These are phyloP conservation scores for Spinellus fusiger DNA, from an alignment of 192 early-diverging fungal species.

Conservation along the genomic window DNA sequence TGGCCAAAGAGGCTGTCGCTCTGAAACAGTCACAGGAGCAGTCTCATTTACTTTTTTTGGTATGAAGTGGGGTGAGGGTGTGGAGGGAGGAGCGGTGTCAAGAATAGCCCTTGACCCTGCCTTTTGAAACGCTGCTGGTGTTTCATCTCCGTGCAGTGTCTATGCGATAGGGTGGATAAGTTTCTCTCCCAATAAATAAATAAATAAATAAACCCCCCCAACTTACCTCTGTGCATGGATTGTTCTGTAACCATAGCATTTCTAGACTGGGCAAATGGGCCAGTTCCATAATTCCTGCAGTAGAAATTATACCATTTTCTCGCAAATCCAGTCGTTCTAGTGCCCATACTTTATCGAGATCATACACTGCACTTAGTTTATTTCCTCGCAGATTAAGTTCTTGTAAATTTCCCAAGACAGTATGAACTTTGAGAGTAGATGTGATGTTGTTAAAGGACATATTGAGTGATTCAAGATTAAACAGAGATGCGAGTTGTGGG, in stretches of 20 bases:
- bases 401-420: conserved; percentile 47
- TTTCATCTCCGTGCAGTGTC: conserved; percentile 42
- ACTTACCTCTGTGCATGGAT: conserved; percentile 38
- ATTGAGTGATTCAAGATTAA: conserved; percentile 46
- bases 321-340: conserved; percentile 50
- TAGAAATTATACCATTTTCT: conserved; percentile 44
- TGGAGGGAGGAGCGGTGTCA: too few species aligned
- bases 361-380: conserved; percentile 38
- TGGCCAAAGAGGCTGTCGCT: too few species aligned
- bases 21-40: too few species aligned
- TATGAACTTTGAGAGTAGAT: conserved; percentile 36
- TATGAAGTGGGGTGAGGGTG: too few species aligned
- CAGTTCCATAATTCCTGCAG: conserved; percentile 43
- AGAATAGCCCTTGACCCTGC: conserved; percentile 36
- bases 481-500: conserved; percentile 31
- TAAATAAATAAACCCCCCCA: not conserved
- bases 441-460: conserved; percentile 52
- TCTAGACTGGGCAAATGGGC: conserved; percentile 41
- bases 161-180: conserved; percentile 3
- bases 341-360: conserved; percentile 48
- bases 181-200: not conserved
- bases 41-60: not conserved
- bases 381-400: conserved; percentile 47
- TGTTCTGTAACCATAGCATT: conserved; percentile 47
- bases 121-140: conserved; percentile 39